phyloP scores from a whole-genome alignment of 805 yeast genomes.

The Tetrapisispora pingtungensis region DNA sequence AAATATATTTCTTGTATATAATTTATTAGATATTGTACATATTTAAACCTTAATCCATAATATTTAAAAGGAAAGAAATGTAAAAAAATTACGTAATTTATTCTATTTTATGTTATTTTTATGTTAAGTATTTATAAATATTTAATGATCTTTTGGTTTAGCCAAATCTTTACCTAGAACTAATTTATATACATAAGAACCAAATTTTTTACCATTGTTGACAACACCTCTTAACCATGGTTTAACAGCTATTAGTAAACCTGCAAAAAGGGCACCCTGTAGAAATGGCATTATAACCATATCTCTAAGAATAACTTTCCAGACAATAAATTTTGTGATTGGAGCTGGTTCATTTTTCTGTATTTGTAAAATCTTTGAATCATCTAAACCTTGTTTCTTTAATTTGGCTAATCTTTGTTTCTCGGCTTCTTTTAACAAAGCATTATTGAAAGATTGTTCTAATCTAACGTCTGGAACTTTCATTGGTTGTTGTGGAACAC shows the following conservation, averaged over 20 bases:
- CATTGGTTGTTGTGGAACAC: not conserved
- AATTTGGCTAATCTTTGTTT: slow-evolving; percentile 10
- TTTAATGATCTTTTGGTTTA: not conserved
- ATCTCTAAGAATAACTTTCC: slow-evolving; percentile 41
- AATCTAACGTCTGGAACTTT: slow-evolving; percentile 57
- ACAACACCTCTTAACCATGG: slow-evolving; percentile 29
- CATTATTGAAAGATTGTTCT: slow-evolving; percentile 47
- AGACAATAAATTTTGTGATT: slow-evolving; percentile 35
- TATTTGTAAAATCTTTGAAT: not conserved
- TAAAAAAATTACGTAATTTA: not conserved
- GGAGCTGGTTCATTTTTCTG: slow-evolving; percentile 9
- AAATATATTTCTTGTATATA: slow-evolving; percentile 1
- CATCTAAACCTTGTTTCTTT: slow-evolving; percentile 4
- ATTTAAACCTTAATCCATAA: not conserved
- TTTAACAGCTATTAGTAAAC: slow-evolving; percentile 29
- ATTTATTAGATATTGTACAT: not conserved
- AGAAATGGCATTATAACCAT: slow-evolving; percentile 44
- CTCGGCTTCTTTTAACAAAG: slow-evolving; percentile 24
- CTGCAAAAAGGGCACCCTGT: slow-evolving; percentile 42
- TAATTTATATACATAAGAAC: slow-evolving; percentile 13
- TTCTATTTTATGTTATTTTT: no score
- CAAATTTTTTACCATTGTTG: slow-evolving; percentile 19
- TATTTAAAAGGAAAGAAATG: not conserved
- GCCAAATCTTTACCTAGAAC: slow-evolving; percentile 2
- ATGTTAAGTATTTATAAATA: no score